Percentiles rank a stretch among this genome's conserved stretches.
These are phyloP conservation scores for Diddensiella santjacobensis DNA, from an alignment of 805 yeast species.

Conservation along the genomic window DNA sequence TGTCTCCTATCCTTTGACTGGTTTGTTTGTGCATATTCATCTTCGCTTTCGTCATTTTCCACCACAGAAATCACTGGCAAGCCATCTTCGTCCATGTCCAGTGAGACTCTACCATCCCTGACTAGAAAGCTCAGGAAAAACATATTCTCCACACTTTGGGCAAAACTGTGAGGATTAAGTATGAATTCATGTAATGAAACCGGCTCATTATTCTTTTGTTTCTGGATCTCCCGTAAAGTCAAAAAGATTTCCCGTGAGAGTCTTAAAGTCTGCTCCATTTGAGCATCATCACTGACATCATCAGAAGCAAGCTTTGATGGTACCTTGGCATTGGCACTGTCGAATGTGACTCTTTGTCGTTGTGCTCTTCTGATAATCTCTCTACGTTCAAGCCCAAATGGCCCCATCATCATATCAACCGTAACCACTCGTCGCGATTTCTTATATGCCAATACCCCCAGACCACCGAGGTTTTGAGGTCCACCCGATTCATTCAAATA, in stretches of 20 bases:
- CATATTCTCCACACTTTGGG: slow-evolving; percentile 78
- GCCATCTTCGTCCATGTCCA: slow-evolving; percentile 44
- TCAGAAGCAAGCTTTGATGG: slow-evolving; percentile 49
- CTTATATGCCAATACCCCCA: slow-evolving; percentile 8
- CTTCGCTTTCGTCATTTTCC: slow-evolving; percentile 7
- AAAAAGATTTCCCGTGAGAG: slow-evolving; percentile 51
- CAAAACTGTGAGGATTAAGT: slow-evolving; percentile 70
- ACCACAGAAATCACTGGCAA: slow-evolving; percentile 25
- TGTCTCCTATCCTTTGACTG: slow-evolving; percentile 39
- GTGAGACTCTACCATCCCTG: slow-evolving; percentile 59
- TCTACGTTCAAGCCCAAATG: slow-evolving; percentile 44
- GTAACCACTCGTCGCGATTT: slow-evolving; percentile 45
- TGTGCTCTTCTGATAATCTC: slow-evolving; percentile 3
- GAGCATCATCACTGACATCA: slow-evolving; percentile 53
- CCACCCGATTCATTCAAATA: neutral
- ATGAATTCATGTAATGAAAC: slow-evolving; percentile 63
- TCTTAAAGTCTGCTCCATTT: slow-evolving; percentile 51
- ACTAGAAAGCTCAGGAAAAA: slow-evolving; percentile 79
- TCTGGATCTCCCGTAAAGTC: slow-evolving; percentile 35
- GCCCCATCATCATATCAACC: slow-evolving; percentile 66
- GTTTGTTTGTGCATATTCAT: slow-evolving; percentile 3
- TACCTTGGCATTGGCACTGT: slow-evolving; percentile 3
- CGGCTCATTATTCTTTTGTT: slow-evolving; percentile 28
- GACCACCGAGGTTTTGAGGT: slow-evolving; percentile 3
- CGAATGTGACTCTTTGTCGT: slow-evolving; percentile 8